phyloP scores from a whole-genome alignment of 2,329 filamentous ascomycete species.

The Claviceps fusiformis region DNA sequence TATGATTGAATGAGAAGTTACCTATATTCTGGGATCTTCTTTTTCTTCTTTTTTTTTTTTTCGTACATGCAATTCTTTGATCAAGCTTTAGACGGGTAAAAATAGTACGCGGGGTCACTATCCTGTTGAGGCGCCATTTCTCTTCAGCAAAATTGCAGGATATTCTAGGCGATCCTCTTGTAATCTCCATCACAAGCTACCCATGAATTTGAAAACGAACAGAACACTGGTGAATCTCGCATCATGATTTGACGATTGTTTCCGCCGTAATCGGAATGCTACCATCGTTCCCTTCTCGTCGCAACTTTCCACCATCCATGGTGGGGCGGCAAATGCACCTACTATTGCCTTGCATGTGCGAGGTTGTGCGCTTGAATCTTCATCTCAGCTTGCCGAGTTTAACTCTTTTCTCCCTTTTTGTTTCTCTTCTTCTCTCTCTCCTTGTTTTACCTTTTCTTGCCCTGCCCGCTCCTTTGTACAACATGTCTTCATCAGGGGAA shows the following conservation, averaged over 20 bases:
- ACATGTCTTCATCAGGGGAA: neutral
- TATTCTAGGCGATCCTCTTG: neutral
- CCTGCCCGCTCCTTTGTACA: neutral
- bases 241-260: no score
- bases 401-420: no score
- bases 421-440: neutral
- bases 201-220: neutral
- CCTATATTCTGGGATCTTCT: neutral
- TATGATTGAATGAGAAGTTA: conserved; percentile 47
- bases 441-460: no score
- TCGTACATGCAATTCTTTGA: neutral
- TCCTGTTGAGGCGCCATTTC: neutral
- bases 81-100: neutral
- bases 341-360: neutral
- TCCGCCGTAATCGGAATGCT: neutral
- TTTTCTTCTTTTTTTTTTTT: neutral
- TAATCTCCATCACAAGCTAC: neutral
- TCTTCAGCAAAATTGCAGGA: neutral
- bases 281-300: neutral
- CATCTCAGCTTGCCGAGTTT: neutral
- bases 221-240: neutral
- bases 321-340: neutral
- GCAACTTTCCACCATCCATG: neutral
- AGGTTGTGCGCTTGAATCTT: neutral
- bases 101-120: neutral